Conservation (phyloP, 225 moss, liverwort and hornwort genomes). For the Pleurozium schreberi region DNA sequence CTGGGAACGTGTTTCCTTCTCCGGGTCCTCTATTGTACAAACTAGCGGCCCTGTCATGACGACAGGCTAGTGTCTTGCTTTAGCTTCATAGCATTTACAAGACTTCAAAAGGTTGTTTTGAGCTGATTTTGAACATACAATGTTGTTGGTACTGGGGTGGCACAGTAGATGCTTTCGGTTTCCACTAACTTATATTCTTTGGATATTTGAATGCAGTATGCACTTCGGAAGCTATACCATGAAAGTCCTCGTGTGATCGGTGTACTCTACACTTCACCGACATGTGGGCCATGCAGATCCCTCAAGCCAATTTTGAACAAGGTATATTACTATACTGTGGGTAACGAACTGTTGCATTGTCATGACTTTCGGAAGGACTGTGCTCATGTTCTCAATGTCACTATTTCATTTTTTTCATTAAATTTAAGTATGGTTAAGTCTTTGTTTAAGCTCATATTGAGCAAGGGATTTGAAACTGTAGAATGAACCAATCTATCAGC, state of each 20-base stretch:
- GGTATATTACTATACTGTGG: constrained; percentile 13
- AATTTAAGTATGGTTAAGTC: neutral
- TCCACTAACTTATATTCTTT: neutral
- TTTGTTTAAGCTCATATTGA: neutral
- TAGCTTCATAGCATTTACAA: neutral
- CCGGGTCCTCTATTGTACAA: neutral
- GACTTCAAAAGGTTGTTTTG: neutral
- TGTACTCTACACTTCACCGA: constrained; percentile 87
- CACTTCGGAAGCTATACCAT: constrained; percentile 85
- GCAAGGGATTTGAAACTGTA: neutral
- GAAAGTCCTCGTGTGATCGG: constrained; percentile 95
- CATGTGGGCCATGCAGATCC: constrained; percentile 89
- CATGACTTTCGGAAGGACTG: neutral
- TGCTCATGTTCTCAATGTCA: neutral
- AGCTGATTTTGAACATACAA: neutral
- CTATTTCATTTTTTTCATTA: neutral
- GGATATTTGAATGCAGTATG: constrained; percentile 48
- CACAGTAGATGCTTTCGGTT: neutral
- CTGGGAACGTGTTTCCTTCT: neutral
- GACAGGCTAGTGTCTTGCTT: neutral
- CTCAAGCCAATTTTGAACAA: constrained; percentile 92
- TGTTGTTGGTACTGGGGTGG: too few species aligned
- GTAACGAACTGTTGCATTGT: neutral
- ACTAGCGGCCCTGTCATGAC: neutral
- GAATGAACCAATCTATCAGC: neutral